Conservation (phyloP, 441 rosid genomes). For the Gossypium aridum region DNA sequence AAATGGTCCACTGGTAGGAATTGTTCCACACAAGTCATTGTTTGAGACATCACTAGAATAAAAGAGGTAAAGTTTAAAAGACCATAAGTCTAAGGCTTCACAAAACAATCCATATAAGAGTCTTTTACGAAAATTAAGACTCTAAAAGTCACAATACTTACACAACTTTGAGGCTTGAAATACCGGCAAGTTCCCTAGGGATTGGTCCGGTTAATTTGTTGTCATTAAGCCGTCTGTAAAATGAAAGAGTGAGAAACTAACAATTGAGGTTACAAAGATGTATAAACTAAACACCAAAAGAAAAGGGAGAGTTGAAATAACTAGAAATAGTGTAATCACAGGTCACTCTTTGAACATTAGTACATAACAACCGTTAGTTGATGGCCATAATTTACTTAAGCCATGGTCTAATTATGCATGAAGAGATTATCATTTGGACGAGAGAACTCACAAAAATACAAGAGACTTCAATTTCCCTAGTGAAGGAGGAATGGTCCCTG, state of each 20-base stretch:
- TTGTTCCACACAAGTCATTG: constrained; percentile 91
- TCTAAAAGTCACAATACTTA: constrained; percentile 34
- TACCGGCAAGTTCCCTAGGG: constrained; percentile 62
- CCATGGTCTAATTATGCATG: background rate
- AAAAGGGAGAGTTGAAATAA: background rate
- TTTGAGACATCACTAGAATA: constrained; percentile 65
- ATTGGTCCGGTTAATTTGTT: constrained; percentile 73
- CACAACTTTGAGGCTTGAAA: constrained; percentile 92
- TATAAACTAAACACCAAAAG: background rate
- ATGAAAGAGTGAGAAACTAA: constrained; percentile 15
- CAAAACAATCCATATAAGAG: background rate
- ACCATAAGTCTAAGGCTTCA: background rate
- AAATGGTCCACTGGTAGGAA: constrained; percentile 83
- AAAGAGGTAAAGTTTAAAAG: constrained; percentile 6
- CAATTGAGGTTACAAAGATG: background rate
- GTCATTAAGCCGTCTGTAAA: constrained; percentile 81
- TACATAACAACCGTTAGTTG: background rate
- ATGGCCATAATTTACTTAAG: background rate
- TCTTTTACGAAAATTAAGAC: background rate
- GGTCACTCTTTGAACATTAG: background rate
- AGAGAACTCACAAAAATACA: constrained; percentile 71
- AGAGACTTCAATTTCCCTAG: constrained; percentile 82
- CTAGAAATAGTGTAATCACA: background rate
- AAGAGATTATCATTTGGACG: background rate
- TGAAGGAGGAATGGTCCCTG: constrained; percentile 69